Evolutionary conservation across 2,329 filamentous ascomycete species (phyloP).

Genomic region (Phaeoacremonium minimum): DNA sequence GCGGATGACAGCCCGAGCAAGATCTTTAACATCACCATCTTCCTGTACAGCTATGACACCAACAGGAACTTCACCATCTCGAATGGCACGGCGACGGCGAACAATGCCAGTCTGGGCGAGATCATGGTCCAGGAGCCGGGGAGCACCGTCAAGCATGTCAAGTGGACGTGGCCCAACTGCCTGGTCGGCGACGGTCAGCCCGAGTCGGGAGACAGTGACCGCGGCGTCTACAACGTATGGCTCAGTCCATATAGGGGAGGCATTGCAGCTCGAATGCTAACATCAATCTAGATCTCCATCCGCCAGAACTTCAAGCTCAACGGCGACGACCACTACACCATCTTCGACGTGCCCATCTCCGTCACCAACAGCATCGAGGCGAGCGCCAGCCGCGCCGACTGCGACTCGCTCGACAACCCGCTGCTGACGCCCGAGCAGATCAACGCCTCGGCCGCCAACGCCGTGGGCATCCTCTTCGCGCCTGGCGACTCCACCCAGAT

Average conservation of each 20-base stretch:
- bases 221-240: conserved; percentile 60
- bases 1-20: conserved; percentile 47
- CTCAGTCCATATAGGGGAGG: too few relatives aligned
- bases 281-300: conserved; percentile 53
- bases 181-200: conserved; percentile 56
- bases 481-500: conserved; percentile 44
- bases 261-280: too few relatives aligned
- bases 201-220: conserved; percentile 37
- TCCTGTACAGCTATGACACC: conserved; percentile 60
- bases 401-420: conserved; percentile 47
- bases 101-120: conserved; percentile 52
- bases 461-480: conserved; percentile 43
- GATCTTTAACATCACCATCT: conserved; percentile 62
- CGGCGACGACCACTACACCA: conserved; percentile 59
- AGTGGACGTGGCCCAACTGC: conserved; percentile 69
- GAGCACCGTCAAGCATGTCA: conserved; percentile 70
- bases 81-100: conserved; percentile 51
- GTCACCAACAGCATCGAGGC: conserved; percentile 60
- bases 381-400: conserved; percentile 35
- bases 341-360: conserved; percentile 66
- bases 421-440: conserved; percentile 42
- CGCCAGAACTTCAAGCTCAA: conserved; percentile 67
- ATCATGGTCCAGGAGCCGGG: conserved; percentile 61
- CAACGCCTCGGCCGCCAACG: conserved; percentile 33
- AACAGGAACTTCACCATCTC: conserved; percentile 65